These are phyloP conservation scores for Piper betle DNA, from an alignment of 164 flowering plant species.

Conservation along the genomic window DNA sequence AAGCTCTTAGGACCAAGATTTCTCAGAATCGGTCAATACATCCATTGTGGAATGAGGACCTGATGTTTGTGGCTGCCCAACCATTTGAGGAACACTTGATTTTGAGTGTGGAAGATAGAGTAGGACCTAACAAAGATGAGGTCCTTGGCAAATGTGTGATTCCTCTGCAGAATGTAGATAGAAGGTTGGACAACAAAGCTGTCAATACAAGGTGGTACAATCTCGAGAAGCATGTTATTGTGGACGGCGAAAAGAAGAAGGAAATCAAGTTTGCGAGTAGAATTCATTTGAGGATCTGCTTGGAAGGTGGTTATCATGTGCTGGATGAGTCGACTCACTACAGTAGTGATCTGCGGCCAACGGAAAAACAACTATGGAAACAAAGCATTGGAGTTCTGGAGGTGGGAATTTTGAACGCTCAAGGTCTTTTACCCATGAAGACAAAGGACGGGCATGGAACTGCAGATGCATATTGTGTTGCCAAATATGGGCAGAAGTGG, in stretches of 20 bases:
- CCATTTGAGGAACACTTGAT: slow-evolving; percentile 48
- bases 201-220: slow-evolving; percentile 29
- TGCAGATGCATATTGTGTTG: slow-evolving; percentile 52
- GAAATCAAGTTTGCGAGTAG: slow-evolving; percentile 20
- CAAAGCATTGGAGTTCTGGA: slow-evolving; percentile 39
- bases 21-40: slow-evolving; percentile 14
- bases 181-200: slow-evolving; percentile 19
- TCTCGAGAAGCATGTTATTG: slow-evolving; percentile 42
- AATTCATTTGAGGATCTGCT: slow-evolving; percentile 32
- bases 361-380: slow-evolving; percentile 32
- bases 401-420: slow-evolving; percentile 41
- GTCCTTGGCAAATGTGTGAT: slow-evolving; percentile 23
- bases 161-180: slow-evolving; percentile 21
- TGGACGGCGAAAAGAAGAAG: slow-evolving; percentile 45
- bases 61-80: slow-evolving; percentile 45
- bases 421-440: slow-evolving; percentile 32
- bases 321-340: slow-evolving; percentile 42
- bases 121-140: slow-evolving; percentile 24
- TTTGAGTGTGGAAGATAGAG: slow-evolving; percentile 31
- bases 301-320: slow-evolving; percentile 59
- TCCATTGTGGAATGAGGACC: slow-evolving; percentile 52
- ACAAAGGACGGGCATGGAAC: slow-evolving; percentile 19
- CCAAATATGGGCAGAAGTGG: slow-evolving; percentile 57
- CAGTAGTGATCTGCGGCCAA: slow-evolving; percentile 43
- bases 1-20: slow-evolving; percentile 19